Evolutionary conservation across 768 basidiomycete species (phyloP), one percentile per base, ranked within the genome.

Genomic region (Tricholoma saponaceum): DNA sequence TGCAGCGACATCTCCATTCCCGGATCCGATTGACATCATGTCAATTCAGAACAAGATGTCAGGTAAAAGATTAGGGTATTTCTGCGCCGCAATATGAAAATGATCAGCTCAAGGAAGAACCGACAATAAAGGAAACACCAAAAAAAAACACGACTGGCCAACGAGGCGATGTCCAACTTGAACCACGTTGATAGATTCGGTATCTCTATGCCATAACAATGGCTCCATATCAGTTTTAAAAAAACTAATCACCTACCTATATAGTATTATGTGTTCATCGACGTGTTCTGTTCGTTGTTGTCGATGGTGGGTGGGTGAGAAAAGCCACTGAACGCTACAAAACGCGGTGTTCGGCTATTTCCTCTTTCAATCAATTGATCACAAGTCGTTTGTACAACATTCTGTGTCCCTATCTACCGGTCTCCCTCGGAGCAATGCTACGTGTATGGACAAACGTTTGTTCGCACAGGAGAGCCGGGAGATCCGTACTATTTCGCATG

Each of bases 11-110:
- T 23, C 10, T 23, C 23, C 54, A 51, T 43, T 58, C 60, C 60
- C 61, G 62, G 60, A 62, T 59, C 60, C 65, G 60, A 60, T 54
- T 44, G 58, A 55, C 66, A 67, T 67, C 30, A 58, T 60, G 60
- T 46, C 58, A 59, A 55, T 33, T 47, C 18, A 43, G 41, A 43
- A 43, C 9, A 43, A 56, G 30, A 37, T 63, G 52, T 26, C 32
- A 47, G n/a, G 39, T 25, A 52, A 59, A 57, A 55, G 55, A 68
- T 66, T 67, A 66, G 57, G 64, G 65, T 64, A 63, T 66, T n/a
- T 62, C 68, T 69, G 56, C n/a, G 44, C 23, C 37, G 49, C 26
- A 56, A 47, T 51, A 59, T 60, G 49, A 61, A n/a, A 37, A 52
- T 54, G 59, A 43, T 53, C 39, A 53, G 52, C 23, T 35, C n/a